phyloP scores from a whole-genome alignment of 2,329 filamentous ascomycete genomes.

The Raffaelea deltoideospora region DNA sequence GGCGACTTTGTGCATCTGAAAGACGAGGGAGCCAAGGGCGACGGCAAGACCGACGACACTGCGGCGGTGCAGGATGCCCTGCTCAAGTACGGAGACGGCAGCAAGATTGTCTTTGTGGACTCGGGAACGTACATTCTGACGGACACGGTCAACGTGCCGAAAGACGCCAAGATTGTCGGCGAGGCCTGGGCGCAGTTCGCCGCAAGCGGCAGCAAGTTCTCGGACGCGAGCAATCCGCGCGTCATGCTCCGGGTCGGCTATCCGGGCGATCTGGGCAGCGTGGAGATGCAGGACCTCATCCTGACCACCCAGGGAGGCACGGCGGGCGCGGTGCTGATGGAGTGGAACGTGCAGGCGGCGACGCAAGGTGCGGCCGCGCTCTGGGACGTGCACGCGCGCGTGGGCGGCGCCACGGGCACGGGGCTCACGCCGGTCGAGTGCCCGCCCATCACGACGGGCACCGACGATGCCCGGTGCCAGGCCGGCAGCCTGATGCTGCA shows the following conservation, averaged over 20 bases:
- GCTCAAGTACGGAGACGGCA: conserved; percentile 16
- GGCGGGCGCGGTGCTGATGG: conserved; percentile 52
- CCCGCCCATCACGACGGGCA: conserved; percentile 37
- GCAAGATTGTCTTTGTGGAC: conserved; percentile 17
- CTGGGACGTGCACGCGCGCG: conserved; percentile 59
- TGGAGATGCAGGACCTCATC: conserved; percentile 55
- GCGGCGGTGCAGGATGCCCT: conserved; percentile 30
- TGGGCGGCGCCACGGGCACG: conserved; percentile 53
- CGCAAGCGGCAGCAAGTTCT: conserved; percentile 38
- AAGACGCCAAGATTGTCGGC: conserved; percentile 50
- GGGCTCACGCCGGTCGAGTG: conserved; percentile 47
- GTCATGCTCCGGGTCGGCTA: conserved; percentile 50
- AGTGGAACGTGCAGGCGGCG: conserved; percentile 51
- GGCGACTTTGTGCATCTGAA: conserved; percentile 7
- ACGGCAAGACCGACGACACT: conserved; percentile 17
- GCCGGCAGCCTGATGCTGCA: conserved; percentile 22
- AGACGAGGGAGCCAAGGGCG: conserved; percentile 6
- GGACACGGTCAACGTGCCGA: conserved; percentile 35
- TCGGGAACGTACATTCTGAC: conserved; percentile 22
- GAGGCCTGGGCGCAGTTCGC: conserved; percentile 59
- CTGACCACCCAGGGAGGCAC: conserved; percentile 33
- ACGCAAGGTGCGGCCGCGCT: conserved; percentile 42
- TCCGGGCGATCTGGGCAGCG: conserved; percentile 40
- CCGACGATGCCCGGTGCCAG: conserved; percentile 19
- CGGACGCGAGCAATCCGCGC: conserved; percentile 36